Evolutionary conservation across 169 alveolate genomes (phyloP).

Genomic region (Eimeria mitis): DNA sequence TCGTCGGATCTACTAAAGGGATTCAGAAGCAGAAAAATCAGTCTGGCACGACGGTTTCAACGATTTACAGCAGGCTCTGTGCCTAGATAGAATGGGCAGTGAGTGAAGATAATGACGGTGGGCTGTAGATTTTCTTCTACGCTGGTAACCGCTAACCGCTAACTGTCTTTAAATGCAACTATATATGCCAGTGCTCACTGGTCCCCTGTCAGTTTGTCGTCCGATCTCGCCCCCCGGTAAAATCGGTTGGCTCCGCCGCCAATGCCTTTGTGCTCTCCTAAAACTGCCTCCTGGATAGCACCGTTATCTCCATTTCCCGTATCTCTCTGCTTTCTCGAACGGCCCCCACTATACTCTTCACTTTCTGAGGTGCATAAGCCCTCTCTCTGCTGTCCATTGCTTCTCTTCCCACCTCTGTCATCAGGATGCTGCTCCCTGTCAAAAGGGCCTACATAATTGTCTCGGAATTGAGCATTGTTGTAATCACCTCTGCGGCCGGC

Average conservation of each 20-base stretch:
- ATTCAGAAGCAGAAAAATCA: neutral
- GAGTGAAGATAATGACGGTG: neutral
- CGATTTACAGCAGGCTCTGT: neutral
- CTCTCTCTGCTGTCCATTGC: neutral
- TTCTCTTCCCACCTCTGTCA: neutral
- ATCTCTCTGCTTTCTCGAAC: neutral
- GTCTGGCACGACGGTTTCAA: neutral
- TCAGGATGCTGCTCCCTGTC: neutral
- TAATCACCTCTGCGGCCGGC: neutral
- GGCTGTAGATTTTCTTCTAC: no score
- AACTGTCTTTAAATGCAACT: neutral
- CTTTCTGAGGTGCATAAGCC: neutral
- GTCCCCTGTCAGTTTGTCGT: neutral
- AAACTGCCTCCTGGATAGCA: neutral
- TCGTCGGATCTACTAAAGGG: slow-evolving; percentile 3
- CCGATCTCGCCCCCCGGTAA: neutral
- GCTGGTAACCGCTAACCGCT: no score
- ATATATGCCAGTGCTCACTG: neutral
- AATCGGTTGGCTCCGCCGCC: neutral
- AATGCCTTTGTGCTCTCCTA: neutral
- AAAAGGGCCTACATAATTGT: neutral
- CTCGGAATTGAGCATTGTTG: neutral
- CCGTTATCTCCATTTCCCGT: neutral
- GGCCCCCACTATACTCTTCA: neutral
- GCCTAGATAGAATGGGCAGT: neutral